phyloP scores from a whole-genome alignment of 148 eudicot species.

The Rhododendron mucronatum region DNA sequence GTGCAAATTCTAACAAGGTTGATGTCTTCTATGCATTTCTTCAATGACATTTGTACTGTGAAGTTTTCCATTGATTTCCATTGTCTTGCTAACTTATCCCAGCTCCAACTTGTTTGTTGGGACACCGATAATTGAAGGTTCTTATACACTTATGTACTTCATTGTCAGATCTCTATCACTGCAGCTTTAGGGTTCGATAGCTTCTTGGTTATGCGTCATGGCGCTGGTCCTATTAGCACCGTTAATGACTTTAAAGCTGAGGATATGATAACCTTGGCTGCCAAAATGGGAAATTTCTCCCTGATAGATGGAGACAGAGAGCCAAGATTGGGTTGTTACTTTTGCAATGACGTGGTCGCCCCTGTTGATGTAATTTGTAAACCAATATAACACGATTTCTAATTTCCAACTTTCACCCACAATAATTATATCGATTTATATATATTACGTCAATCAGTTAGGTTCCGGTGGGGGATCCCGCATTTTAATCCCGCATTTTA shows the following conservation, averaged over 20 bases:
- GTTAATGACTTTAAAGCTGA: constrained; percentile 21
- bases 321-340: constrained; percentile 85
- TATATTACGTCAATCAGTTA: no score
- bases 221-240: constrained; percentile 58
- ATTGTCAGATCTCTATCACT: constrained; percentile 60
- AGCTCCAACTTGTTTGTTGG: neutral
- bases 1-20: constrained; percentile 79
- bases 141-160: neutral
- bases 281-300: constrained; percentile 44
- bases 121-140: neutral
- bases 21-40: neutral
- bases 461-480: no score
- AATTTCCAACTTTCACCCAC: neutral
- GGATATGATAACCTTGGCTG: constrained; percentile 25
- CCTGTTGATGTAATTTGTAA: constrained; percentile 66
- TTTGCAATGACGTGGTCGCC: constrained; percentile 97
- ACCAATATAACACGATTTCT: neutral
- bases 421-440: neutral
- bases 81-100: neutral
- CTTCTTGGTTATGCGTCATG: constrained; percentile 96
- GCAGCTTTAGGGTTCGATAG: constrained; percentile 96
- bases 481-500: no score
- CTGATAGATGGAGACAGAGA: constrained; percentile 23
- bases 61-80: neutral
- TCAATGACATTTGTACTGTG: neutral